These are phyloP conservation scores for Ustilaginoidea virens DNA, from an alignment of 2,329 filamentous ascomycete genomes.

Conservation along the genomic window DNA sequence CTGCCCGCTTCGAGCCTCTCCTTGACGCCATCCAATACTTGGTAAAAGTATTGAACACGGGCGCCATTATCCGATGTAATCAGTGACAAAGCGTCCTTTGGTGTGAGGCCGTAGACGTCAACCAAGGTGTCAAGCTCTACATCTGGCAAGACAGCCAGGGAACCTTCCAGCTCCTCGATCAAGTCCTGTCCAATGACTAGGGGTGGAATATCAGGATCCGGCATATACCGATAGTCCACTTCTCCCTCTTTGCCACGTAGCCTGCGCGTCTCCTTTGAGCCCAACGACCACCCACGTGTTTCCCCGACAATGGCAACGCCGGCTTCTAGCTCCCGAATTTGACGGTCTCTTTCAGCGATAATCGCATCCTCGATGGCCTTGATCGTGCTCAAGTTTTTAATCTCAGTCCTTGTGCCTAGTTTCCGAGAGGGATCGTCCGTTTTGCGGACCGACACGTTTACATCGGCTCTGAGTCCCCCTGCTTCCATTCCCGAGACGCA, in stretches of 20 bases:
- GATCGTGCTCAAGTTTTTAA: constrained; percentile 92
- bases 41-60: constrained; percentile 68
- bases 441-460: constrained; percentile 79
- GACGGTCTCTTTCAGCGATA: constrained; percentile 75
- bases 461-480: constrained; percentile 79
- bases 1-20: constrained; percentile 5
- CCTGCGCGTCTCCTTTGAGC: constrained; percentile 63
- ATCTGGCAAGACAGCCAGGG: constrained; percentile 60
- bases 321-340: constrained; percentile 63
- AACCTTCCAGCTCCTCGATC: constrained; percentile 43
- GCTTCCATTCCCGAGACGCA: constrained; percentile 88
- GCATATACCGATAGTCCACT: constrained; percentile 97
- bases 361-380: constrained; percentile 93
- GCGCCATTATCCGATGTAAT: constrained; percentile 63
- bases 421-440: constrained; percentile 23
- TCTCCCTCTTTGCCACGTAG: constrained; percentile 90
- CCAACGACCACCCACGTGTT: constrained; percentile 84
- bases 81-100: constrained; percentile 73
- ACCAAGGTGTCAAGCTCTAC: constrained; percentile 48
- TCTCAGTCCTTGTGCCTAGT: constrained; percentile 82
- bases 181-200: constrained; percentile 60
- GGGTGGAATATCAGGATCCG: constrained; percentile 78
- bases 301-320: constrained; percentile 69
- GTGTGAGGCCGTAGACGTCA: constrained; percentile 48
- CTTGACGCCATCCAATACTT: constrained; percentile 38